These are phyloP conservation scores for Phytophthora rubi DNA, from an alignment of 352 stramenopile genomes.

Conservation along the genomic window DNA sequence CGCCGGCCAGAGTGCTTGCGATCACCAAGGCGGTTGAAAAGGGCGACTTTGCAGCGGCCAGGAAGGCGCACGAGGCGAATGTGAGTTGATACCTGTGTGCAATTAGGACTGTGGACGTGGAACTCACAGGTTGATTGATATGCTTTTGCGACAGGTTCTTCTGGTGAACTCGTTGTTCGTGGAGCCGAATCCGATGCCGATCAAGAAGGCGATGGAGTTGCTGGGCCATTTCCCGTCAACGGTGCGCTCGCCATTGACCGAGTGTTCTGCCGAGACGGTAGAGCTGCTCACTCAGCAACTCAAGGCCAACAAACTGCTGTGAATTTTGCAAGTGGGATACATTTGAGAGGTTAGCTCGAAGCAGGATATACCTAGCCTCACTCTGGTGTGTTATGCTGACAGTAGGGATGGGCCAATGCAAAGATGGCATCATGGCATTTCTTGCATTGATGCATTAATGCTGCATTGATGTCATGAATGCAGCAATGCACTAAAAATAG, in stretches of 20 bases:
- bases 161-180: constrained; percentile 51
- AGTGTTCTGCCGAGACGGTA: constrained; percentile 53
- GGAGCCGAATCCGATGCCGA: constrained; percentile 80
- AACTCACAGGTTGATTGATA: background rate
- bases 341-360: constrained; percentile 2
- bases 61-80: constrained; percentile 75
- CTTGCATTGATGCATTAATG: no score
- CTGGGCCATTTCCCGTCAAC: constrained; percentile 64
- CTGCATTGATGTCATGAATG: no score
- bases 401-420: no score
- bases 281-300: constrained; percentile 55
- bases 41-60: constrained; percentile 74
- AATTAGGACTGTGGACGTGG: background rate
- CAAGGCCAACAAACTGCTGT: constrained; percentile 54
- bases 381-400: background rate
- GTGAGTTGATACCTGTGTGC: constrained; percentile 27
- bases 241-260: constrained; percentile 55
- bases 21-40: constrained; percentile 73
- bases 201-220: constrained; percentile 79
- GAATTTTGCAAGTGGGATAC: background rate
- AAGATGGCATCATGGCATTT: no score
- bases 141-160: constrained; percentile 20
- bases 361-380: background rate
- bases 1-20: constrained; percentile 73
- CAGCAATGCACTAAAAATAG: no score